phyloP scores from a whole-genome alignment of 768 basidiomycete genomes.

The Suillus decipiens region DNA sequence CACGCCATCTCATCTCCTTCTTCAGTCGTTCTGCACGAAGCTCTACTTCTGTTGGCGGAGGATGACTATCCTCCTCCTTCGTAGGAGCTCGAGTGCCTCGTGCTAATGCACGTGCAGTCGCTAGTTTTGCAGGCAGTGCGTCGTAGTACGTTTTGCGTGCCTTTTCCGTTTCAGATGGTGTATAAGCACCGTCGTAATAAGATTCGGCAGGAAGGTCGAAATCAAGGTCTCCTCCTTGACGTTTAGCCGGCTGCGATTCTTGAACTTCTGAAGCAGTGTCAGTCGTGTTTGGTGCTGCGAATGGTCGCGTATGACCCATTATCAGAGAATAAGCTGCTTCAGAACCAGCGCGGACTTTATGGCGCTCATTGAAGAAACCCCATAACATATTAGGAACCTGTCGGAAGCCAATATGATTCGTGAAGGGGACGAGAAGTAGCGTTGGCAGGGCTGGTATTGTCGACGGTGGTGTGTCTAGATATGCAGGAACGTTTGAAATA shows the following conservation, averaged over 20 bases:
- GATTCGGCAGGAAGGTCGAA: conserved; percentile 69
- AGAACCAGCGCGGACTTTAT: conserved; percentile 77
- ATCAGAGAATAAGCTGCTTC: conserved; percentile 81
- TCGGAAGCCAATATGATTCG: conserved; percentile 75
- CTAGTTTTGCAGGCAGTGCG: conserved; percentile 63
- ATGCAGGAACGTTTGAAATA: conserved; percentile 24
- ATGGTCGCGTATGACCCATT: conserved; percentile 58
- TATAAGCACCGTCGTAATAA: conserved; percentile 67
- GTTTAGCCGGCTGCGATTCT: conserved; percentile 3
- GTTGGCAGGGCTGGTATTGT: conserved; percentile 76
- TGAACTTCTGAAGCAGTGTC: conserved; percentile 20
- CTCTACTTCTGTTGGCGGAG: conserved; percentile 87
- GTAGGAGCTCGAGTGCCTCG: conserved; percentile 80
- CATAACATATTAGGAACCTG: conserved; percentile 89
- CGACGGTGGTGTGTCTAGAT: conserved; percentile 50
- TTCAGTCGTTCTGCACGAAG: conserved; percentile 84
- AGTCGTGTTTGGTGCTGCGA: conserved; percentile 39
- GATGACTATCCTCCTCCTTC: conserved; percentile 74
- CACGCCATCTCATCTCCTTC: conserved; percentile 87
- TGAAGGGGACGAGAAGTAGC: conserved; percentile 73
- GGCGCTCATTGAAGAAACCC: conserved; percentile 89
- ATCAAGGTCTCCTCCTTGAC: conserved; percentile 61
- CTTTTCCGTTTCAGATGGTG: conserved; percentile 62
- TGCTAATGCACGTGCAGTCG: conserved; percentile 72
- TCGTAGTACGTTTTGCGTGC: conserved; percentile 78